Percentiles rank a stretch among this genome's conserved stretches.
Evolutionary conservation across 139 green algal genomes (phyloP).

Genomic region (Pleodorina starrii): DNA sequence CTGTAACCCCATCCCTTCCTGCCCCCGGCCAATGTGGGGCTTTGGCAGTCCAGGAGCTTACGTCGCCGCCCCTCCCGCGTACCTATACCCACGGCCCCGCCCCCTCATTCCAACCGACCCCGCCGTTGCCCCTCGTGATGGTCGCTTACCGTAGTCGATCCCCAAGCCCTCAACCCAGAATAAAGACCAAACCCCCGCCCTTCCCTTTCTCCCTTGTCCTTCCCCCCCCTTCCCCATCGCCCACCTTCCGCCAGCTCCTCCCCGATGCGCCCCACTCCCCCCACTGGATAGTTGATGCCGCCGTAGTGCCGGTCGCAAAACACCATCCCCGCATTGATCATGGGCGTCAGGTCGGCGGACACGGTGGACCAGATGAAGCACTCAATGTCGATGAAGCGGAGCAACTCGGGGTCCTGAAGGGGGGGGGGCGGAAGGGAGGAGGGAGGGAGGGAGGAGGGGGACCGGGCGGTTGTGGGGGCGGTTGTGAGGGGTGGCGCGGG

Average conservation of each 20-base stretch:
- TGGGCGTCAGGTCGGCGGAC: slow-evolving; percentile 88
- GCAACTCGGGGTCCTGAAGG: slow-evolving; percentile 84
- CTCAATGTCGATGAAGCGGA: slow-evolving; percentile 97
- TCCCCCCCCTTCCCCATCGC: background rate
- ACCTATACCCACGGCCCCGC: too few relatives aligned
- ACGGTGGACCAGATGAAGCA: slow-evolving; percentile 98
- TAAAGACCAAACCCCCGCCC: too few relatives aligned
- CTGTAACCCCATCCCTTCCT: too few relatives aligned
- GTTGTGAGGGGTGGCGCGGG: too few relatives aligned
- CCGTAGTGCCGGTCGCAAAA: slow-evolving; percentile 93
- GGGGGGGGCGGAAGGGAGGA: background rate
- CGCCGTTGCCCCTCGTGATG: too few relatives aligned
- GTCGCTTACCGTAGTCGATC: too few relatives aligned
- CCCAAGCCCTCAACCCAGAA: too few relatives aligned
- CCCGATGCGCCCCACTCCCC: slow-evolving; percentile 91
- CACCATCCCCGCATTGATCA: slow-evolving; percentile 96
- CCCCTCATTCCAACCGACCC: too few relatives aligned
- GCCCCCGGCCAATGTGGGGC: too few relatives aligned
- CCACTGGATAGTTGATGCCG: slow-evolving; percentile 96
- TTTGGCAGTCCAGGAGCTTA: too few relatives aligned
- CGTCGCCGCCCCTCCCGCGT: too few relatives aligned
- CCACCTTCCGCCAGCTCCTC: slow-evolving; percentile 81
- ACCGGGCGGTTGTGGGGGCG: too few relatives aligned
- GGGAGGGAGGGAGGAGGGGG: background rate
- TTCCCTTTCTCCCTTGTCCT: background rate